Conservation (phyloP, 495 filamentous ascomycete genomes). For the Aspergillus bridgeri region DNA sequence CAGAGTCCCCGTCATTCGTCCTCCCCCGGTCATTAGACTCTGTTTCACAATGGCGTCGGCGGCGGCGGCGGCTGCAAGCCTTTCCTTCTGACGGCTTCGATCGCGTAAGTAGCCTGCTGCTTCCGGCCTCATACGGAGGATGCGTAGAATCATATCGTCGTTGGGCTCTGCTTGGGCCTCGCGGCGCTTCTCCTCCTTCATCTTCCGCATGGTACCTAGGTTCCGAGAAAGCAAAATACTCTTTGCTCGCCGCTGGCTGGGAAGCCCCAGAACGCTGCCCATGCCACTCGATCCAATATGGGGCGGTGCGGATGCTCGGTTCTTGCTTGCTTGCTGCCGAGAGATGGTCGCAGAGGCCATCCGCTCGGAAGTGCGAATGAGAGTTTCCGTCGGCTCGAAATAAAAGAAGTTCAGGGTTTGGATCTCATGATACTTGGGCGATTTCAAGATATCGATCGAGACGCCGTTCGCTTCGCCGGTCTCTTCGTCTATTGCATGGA, state of each 20-base stretch:
- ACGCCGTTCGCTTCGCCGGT: slow-evolving; percentile 85
- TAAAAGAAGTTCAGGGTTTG: slow-evolving; percentile 97
- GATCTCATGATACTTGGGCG: slow-evolving; percentile 97
- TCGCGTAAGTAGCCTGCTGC: slow-evolving; percentile 88
- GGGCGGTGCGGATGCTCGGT: slow-evolving; percentile 71
- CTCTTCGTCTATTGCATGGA: slow-evolving; percentile 85
- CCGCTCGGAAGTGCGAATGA: slow-evolving; percentile 87
- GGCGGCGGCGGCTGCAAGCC: slow-evolving; percentile 82
- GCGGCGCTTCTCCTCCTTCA: slow-evolving; percentile 91
- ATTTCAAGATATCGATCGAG: slow-evolving; percentile 85
- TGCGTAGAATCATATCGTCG: slow-evolving; percentile 97
- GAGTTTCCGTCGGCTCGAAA: slow-evolving; percentile 84
- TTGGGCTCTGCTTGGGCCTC: slow-evolving; percentile 95
- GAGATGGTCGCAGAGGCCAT: slow-evolving; percentile 90
- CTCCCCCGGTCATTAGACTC: slow-evolving; percentile 72
- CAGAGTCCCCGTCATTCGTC: slow-evolving; percentile 59
- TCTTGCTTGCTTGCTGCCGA: slow-evolving; percentile 63
- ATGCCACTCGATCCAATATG: slow-evolving; percentile 54
- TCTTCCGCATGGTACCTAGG: slow-evolving; percentile 90
- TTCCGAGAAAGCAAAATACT: slow-evolving; percentile 94
- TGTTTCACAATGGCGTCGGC: slow-evolving; percentile 94
- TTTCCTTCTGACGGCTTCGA: slow-evolving; percentile 87
- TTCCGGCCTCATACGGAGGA: slow-evolving; percentile 93
- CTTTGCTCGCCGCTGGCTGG: slow-evolving; percentile 75
- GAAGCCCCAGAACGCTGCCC: slow-evolving; percentile 65